These are phyloP conservation scores for Amylostereum chailletii DNA, from an alignment of 1,284 basidiomycete species.

Conservation along the genomic window DNA sequence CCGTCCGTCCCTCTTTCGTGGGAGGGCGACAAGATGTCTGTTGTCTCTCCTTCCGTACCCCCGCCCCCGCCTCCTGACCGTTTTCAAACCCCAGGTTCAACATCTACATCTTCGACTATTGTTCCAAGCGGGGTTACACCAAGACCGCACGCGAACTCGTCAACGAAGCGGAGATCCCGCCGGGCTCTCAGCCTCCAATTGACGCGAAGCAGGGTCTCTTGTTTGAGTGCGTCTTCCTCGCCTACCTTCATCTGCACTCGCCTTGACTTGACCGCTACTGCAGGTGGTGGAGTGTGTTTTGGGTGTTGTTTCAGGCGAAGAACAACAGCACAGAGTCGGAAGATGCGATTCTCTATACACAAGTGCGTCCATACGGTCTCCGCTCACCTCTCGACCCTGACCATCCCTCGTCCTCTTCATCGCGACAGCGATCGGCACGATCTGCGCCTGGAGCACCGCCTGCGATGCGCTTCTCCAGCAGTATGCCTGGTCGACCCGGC, in stretches of 20 bases:
- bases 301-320: conserved; percentile 74
- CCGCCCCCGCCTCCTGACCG: background rate
- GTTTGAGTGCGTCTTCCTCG: conserved; percentile 54
- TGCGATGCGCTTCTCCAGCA: conserved; percentile 20
- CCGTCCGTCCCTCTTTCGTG: conserved; percentile 27
- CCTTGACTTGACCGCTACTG: background rate
- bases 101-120: conserved; percentile 80
- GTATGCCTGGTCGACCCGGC: conserved; percentile 17
- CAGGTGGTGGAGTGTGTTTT: conserved; percentile 84
- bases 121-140: conserved; percentile 63
- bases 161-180: conserved; percentile 51
- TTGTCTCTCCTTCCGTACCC: conserved; percentile 8
- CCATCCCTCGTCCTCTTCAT: no score
- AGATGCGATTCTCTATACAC: conserved; percentile 62
- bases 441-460: no score
- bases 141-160: conserved; percentile 61
- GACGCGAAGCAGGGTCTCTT: conserved; percentile 73
- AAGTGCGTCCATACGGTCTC: conserved; percentile 34
- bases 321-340: conserved; percentile 52
- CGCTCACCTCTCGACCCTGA: conserved; percentile 1
- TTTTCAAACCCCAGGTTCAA: conserved; percentile 52
- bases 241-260: background rate
- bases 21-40: conserved; percentile 51
- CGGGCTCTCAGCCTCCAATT: conserved; percentile 60
- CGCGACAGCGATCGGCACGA: no score